Evolutionary conservation across 75 land plant genomes (phyloP).

Genomic region (Pseudotsuga menziesii): DNA sequence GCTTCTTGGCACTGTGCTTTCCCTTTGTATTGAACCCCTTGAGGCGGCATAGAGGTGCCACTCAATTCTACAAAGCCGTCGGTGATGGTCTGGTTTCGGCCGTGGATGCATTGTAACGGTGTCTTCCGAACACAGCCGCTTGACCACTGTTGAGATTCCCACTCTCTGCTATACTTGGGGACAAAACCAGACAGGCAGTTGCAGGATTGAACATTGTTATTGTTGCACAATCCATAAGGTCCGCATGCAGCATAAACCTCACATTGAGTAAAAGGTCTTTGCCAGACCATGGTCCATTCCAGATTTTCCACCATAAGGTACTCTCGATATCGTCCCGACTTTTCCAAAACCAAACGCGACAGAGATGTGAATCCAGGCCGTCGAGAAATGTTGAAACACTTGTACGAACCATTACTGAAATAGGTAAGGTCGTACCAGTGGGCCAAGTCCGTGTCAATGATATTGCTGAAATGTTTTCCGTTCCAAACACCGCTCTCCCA

Average conservation of each 20-base stretch:
- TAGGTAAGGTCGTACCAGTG: too few relatives aligned
- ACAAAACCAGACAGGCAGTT: constrained; percentile 26
- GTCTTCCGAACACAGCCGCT: constrained; percentile 33
- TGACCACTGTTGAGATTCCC: constrained; percentile 26
- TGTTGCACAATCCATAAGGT: constrained; percentile 6
- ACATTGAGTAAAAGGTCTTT: constrained; percentile 1
- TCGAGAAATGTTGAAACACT: too few relatives aligned
- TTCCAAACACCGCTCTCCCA: too few relatives aligned
- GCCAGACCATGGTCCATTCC: neutral
- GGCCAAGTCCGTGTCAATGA: too few relatives aligned
- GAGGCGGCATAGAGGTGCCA: too few relatives aligned
- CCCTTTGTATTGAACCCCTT: neutral
- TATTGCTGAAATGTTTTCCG: too few relatives aligned
- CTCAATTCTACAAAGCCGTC: neutral
- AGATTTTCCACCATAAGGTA: too few relatives aligned
- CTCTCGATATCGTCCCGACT: too few relatives aligned
- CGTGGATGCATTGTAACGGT: constrained; percentile 17
- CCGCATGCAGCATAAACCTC: constrained; percentile 19
- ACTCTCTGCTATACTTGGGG: constrained; percentile 9
- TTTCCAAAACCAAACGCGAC: too few relatives aligned
- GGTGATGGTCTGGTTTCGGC: neutral
- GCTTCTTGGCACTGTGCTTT: neutral
- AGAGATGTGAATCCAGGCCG: too few relatives aligned
- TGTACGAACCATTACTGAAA: too few relatives aligned
- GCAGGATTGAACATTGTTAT: neutral